Percentiles rank a stretch among this genome's conserved stretches.
Evolutionary conservation across 257 asterid genomes (phyloP).

Genomic region (Fraxinus excelsior): DNA sequence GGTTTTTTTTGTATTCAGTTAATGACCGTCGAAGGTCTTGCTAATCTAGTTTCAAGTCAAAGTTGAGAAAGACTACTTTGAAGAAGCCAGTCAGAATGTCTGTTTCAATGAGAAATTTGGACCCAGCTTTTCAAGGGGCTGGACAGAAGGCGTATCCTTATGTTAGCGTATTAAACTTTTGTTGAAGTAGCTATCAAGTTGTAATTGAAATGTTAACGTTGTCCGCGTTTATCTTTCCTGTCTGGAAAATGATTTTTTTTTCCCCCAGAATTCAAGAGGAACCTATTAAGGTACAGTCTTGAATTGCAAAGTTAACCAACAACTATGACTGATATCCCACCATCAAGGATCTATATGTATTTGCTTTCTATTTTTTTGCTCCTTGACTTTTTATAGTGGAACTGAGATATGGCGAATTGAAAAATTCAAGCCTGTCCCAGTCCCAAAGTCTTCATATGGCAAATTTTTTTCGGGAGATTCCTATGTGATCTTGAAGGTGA

Average conservation of each 20-base stretch:
- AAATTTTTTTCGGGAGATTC: slow-evolving; percentile 80
- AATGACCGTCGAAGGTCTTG: slow-evolving; percentile 19
- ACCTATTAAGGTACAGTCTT: slow-evolving; percentile 1
- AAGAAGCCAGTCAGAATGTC: slow-evolving; percentile 55
- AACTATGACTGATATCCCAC: slow-evolving; percentile 1
- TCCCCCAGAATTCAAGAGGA: neutral
- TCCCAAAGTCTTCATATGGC: slow-evolving; percentile 64
- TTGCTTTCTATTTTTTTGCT: slow-evolving; percentile 23
- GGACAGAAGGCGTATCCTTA: slow-evolving; percentile 81
- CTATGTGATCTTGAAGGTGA: slow-evolving; percentile 74
- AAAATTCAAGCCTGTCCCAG: slow-evolving; percentile 57
- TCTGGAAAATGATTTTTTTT: slow-evolving; percentile 1
- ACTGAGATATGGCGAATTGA: slow-evolving; percentile 85
- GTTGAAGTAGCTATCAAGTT: slow-evolving; percentile 10
- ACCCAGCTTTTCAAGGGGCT: slow-evolving; percentile 72
- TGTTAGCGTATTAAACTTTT: neutral
- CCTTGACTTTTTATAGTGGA: slow-evolving; percentile 58
- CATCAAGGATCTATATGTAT: slow-evolving; percentile 12
- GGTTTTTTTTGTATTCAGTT: slow-evolving; percentile 7
- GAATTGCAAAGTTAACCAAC: neutral
- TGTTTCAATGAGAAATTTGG: slow-evolving; percentile 75
- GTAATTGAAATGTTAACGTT: slow-evolving; percentile 5
- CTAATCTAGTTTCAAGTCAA: slow-evolving; percentile 39
- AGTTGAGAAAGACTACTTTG: slow-evolving; percentile 19
- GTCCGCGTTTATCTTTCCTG: slow-evolving; percentile 7